Evolutionary conservation across 2,329 filamentous ascomycete species (phyloP).

Genomic region (Diaporthe eres): DNA sequence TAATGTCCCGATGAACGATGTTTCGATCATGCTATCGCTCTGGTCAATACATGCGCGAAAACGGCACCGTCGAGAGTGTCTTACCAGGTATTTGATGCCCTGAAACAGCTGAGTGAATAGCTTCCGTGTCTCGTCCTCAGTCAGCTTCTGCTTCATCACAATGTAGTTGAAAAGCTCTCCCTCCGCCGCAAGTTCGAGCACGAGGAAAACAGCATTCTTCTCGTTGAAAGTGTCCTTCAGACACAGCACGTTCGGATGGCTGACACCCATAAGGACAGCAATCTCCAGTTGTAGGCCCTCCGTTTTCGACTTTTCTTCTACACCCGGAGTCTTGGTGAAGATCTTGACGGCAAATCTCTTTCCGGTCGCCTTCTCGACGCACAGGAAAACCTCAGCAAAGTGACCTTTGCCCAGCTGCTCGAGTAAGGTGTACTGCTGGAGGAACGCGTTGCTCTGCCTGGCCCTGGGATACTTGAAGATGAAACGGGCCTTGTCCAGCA

Average conservation of each 20-base stretch:
- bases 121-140: slow-evolving; percentile 86
- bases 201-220: slow-evolving; percentile 88
- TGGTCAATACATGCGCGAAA: slow-evolving; percentile 47
- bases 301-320: slow-evolving; percentile 85
- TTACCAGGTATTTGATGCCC: slow-evolving; percentile 93
- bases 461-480: slow-evolving; percentile 90
- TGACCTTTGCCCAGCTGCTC: slow-evolving; percentile 94
- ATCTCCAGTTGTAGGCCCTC: slow-evolving; percentile 96
- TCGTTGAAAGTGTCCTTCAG: slow-evolving; percentile 97
- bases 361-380: slow-evolving; percentile 87
- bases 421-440: slow-evolving; percentile 86
- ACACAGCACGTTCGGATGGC: slow-evolving; percentile 92
- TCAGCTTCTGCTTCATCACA: slow-evolving; percentile 89
- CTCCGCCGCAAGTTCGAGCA: slow-evolving; percentile 90
- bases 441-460: slow-evolving; percentile 81
- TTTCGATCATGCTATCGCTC: slow-evolving; percentile 87
- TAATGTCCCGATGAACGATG: slow-evolving; percentile 98
- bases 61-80: slow-evolving; percentile 48
- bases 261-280: slow-evolving; percentile 96
- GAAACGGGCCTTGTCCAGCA: slow-evolving; percentile 88
- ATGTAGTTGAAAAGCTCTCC: slow-evolving; percentile 98
- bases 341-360: slow-evolving; percentile 92
- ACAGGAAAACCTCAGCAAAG: slow-evolving; percentile 94
- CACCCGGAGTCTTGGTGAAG: slow-evolving; percentile 87
- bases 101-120: slow-evolving; percentile 94